Percentiles rank a stretch among this genome's conserved stretches.
These are phyloP conservation scores for Knufia fluminis DNA, from an alignment of 2,329 filamentous ascomycete species.

Conservation along the genomic window DNA sequence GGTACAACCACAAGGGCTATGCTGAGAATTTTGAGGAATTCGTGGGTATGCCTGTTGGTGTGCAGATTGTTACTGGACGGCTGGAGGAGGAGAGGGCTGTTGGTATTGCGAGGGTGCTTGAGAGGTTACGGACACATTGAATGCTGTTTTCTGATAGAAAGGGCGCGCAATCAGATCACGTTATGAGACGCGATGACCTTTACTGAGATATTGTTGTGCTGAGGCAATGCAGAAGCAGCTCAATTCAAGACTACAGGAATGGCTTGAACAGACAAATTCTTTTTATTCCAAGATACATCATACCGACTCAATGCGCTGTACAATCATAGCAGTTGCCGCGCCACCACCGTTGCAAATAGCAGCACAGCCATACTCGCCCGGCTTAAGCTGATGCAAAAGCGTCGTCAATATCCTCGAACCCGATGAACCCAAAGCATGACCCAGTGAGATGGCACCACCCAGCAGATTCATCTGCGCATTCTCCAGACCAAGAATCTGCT, in stretches of 20 bases:
- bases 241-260: too few species aligned
- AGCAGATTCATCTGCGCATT: conserved; percentile 74
- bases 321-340: conserved; percentile 80
- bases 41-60: conserved; percentile 32
- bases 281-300: too few species aligned
- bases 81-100: conserved; percentile 21
- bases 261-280: too few species aligned
- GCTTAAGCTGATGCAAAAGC: conserved; percentile 79
- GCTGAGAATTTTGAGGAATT: conserved; percentile 22
- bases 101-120: conserved; percentile 14
- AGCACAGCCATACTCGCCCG: conserved; percentile 87
- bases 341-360: conserved; percentile 97
- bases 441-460: conserved; percentile 83
- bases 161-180: too few species aligned
- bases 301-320: conserved; percentile 62
- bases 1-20: conserved; percentile 29
- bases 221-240: too few species aligned
- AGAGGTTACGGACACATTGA: conserved; percentile 18
- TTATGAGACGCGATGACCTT: too few species aligned
- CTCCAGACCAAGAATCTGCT: conserved; percentile 71
- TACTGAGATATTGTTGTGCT: conserved; percentile 22
- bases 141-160: too few species aligned
- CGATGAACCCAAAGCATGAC: conserved; percentile 87
- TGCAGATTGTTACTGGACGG: conserved; percentile 25
- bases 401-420: conserved; percentile 86